phyloP scores from a whole-genome alignment of 2,329 filamentous ascomycete species.

The Didymella exigua region DNA sequence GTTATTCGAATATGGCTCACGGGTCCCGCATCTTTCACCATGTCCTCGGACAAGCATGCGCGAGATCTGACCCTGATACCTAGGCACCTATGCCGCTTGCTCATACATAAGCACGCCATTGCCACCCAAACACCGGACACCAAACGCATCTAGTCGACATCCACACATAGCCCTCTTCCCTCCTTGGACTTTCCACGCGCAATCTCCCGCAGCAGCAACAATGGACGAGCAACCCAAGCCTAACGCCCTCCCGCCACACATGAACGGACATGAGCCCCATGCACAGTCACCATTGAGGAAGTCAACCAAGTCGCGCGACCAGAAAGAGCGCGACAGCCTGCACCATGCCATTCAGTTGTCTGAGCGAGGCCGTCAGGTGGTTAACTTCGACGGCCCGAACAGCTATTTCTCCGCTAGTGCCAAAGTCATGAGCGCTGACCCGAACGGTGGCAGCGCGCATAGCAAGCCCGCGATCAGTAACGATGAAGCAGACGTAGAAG shows the following conservation, averaged over 20 bases:
- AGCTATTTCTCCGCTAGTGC: slow-evolving; percentile 38
- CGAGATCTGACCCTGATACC: slow-evolving; percentile 13
- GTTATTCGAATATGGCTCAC: slow-evolving; percentile 30
- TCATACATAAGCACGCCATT: slow-evolving; percentile 14
- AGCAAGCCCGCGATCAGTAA: slow-evolving; percentile 28
- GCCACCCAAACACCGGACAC: slow-evolving; percentile 4
- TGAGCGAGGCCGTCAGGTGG: slow-evolving; percentile 55
- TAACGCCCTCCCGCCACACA: slow-evolving; percentile 61
- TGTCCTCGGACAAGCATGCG: slow-evolving; percentile 25
- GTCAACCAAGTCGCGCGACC: slow-evolving; percentile 54
- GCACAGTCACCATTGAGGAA: slow-evolving; percentile 57
- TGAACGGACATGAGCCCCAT: slow-evolving; percentile 52
- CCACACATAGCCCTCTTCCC: neutral
- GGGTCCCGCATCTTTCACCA: slow-evolving; percentile 12
- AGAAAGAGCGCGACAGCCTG: slow-evolving; percentile 61
- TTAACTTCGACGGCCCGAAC: slow-evolving; percentile 51
- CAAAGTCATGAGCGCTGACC: slow-evolving; percentile 14
- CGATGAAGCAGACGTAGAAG: slow-evolving; percentile 52
- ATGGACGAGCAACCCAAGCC: slow-evolving; percentile 49
- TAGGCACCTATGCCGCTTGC: slow-evolving; percentile 21
- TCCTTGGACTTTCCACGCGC: slow-evolving; percentile 4
- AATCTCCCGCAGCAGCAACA: slow-evolving; percentile 22
- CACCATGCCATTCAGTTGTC: slow-evolving; percentile 65
- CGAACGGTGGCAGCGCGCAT: slow-evolving; percentile 22
- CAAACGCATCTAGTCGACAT: neutral